Base-by-base conservation (phyloP, 306 rosid species). In the Aeschynomene evenia region DNA sequence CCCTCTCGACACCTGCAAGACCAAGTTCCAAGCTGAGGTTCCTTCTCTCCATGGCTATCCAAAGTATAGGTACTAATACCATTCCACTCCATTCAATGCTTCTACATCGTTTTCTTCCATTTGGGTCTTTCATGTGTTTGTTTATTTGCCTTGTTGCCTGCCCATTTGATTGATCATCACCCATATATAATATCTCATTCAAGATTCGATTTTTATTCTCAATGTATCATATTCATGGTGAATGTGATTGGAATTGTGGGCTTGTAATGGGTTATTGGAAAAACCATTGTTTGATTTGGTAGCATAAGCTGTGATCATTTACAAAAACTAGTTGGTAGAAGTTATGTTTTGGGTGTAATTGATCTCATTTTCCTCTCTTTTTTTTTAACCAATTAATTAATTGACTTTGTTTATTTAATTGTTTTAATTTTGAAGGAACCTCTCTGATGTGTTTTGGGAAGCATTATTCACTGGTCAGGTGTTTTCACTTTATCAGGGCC, bases 1-100 rank as follows among this genome's bases (percentile, higher is more conserved):
- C 82, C 99, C 99, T 0, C 95, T 95, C 11, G 97, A 95, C 70
- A 95, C 96, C 52, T 91, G 97, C 81, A 95, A 95, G 75, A 89
- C 97, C 71, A 91, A 86, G 83, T 89, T 81, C 71, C 99, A 95
- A 15, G 99, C 99, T 11, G 97, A 95, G 77, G 92, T 28, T 28
- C 31, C 73, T 81, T 86, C 78, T 66, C 79, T 84, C 55, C 83
- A 86, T 61, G 96, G 85, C 48, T 82, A 19, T 67, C 88, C 63
- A 77, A 89, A 74, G 66, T 95, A 95, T 81, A 87, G 85, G 99
- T 71, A 29, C 24, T n/a, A n/a, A n/a, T n/a, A n/a, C n/a, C n/a
- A n/a, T n/a, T n/a, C n/a, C 1, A 6, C 22, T 12, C 3, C 23
- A 26, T 28, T 28, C 31, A 28, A 28, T 28, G 31, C 13, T 3